These are phyloP conservation scores for Neurospora pannonica DNA, from an alignment of 495 filamentous ascomycete species.

Conservation along the genomic window DNA sequence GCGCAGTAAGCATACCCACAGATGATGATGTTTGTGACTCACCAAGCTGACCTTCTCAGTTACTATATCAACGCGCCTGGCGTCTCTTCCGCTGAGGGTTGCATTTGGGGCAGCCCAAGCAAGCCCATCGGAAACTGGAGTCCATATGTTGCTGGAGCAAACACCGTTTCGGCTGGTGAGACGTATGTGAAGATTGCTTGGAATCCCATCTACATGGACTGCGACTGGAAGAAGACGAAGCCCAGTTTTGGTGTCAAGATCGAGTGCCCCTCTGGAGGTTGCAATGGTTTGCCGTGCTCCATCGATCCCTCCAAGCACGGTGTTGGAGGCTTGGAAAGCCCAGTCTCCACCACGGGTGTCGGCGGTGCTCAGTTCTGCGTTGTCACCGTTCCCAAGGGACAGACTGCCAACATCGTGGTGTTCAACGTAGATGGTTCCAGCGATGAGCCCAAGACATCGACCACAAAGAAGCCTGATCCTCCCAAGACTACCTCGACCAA, in stretches of 20 bases:
- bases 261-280: slow-evolving; percentile 54
- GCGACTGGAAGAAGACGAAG: slow-evolving; percentile 43
- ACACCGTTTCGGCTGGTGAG: slow-evolving; percentile 52
- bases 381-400: slow-evolving; percentile 63
- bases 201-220: slow-evolving; percentile 66
- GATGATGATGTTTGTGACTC: background rate
- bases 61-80: slow-evolving; percentile 77
- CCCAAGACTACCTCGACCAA: slow-evolving; percentile 7
- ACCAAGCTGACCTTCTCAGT: slow-evolving; percentile 28
- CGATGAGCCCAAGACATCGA: slow-evolving; percentile 2
- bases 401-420: slow-evolving; percentile 59
- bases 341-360: slow-evolving; percentile 48
- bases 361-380: slow-evolving; percentile 70
- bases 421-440: slow-evolving; percentile 33
- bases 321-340: slow-evolving; percentile 46
- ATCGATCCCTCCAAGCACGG: slow-evolving; percentile 56
- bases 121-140: slow-evolving; percentile 71
- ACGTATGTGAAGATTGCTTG: slow-evolving; percentile 72
- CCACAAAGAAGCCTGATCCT: background rate
- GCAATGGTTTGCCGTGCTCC: slow-evolving; percentile 65
- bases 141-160: slow-evolving; percentile 70
- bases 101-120: slow-evolving; percentile 58
- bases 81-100: slow-evolving; percentile 47
- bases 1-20: slow-evolving; percentile 50
- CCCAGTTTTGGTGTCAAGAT: slow-evolving; percentile 65